A percentile compares a stretch with the other conserved stretches of the same genome.
Evolutionary conservation across 192 early-diverging fungal species (phyloP).

Genomic region (Entomortierella chlamydospora): DNA sequence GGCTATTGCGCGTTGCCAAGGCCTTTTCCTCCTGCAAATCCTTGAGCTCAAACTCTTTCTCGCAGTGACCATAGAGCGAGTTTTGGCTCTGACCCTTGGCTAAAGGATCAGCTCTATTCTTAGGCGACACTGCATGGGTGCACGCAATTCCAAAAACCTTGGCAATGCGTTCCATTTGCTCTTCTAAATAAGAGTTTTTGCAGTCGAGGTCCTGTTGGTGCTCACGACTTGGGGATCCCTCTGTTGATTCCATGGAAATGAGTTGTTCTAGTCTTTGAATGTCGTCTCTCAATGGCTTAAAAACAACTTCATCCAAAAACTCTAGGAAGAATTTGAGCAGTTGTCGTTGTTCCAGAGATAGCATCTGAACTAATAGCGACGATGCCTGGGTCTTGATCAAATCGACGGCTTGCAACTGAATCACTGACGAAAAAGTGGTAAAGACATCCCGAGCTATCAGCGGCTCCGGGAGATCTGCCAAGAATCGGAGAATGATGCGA

Average conservation of each 20-base stretch:
- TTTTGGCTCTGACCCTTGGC: not conserved
- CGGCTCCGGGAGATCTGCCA: slow-evolving; percentile 16
- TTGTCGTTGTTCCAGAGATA: slow-evolving; percentile 8
- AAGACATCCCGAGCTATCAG: slow-evolving; percentile 21
- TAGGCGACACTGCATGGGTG: not conserved
- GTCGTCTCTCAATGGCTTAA: slow-evolving; percentile 8
- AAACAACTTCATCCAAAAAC: slow-evolving; percentile 17
- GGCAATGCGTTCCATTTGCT: not conserved
- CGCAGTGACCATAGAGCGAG: slow-evolving; percentile 30
- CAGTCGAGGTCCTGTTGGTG: not conserved
- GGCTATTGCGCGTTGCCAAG: not conserved
- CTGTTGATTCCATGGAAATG: not conserved
- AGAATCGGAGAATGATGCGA: slow-evolving; percentile 23
- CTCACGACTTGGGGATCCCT: not conserved
- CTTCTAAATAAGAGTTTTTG: not conserved
- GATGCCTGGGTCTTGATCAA: slow-evolving; percentile 14
- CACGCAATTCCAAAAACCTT: slow-evolving; percentile 4
- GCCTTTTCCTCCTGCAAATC: slow-evolving; percentile 3
- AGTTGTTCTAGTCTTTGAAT: not conserved
- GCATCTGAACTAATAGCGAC: slow-evolving; percentile 9
- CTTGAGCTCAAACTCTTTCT: slow-evolving; percentile 19
- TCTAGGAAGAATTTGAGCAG: slow-evolving; percentile 28
- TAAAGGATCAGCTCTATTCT: not conserved
- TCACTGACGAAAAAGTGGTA: slow-evolving; percentile 9
- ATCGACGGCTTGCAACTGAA: slow-evolving; percentile 16